Conservation (phyloP, 441 rosid species). For the Bruguiera hainesii region DNA sequence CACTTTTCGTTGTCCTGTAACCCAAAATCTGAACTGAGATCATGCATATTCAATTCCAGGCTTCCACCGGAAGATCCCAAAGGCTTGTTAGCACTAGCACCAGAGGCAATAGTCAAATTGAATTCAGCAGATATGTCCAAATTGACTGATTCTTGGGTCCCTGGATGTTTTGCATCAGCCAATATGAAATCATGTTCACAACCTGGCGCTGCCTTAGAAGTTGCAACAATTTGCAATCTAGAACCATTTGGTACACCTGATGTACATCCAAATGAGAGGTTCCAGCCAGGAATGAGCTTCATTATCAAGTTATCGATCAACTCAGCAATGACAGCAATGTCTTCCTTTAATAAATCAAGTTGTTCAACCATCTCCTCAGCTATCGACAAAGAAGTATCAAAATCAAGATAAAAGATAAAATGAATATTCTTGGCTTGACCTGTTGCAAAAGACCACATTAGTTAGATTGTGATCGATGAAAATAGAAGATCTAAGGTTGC, state of each 20-base stretch:
- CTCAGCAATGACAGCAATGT: conserved; percentile 51
- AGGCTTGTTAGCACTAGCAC: conserved; percentile 23
- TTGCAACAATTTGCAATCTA: conserved; percentile 10
- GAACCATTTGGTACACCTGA: conserved; percentile 19
- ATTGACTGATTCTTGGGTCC: conserved; percentile 27
- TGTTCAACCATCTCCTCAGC: conserved; percentile 76
- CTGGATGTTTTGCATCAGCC: conserved; percentile 21
- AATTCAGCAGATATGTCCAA: conserved; percentile 44
- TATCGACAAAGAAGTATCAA: conserved; percentile 58
- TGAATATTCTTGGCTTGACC: conserved; percentile 56
- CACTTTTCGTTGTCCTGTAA: conserved; percentile 16
- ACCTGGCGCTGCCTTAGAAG: conserved; percentile 13
- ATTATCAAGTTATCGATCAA: conserved; percentile 53
- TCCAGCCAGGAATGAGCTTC: conserved; percentile 44
- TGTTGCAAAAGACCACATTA: conserved; percentile 24
- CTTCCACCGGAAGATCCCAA: conserved; percentile 26
- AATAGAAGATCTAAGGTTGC: not conserved
- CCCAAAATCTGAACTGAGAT: conserved; percentile 12
- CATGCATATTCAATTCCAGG: conserved; percentile 11
- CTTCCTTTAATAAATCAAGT: conserved; percentile 55
- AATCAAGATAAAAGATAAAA: conserved; percentile 54
- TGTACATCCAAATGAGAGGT: conserved; percentile 21
- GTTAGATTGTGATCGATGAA: conserved; percentile 5
- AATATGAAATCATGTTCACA: conserved; percentile 21
- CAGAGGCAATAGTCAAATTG: conserved; percentile 23